Evolutionary conservation across 2,329 filamentous ascomycete species (phyloP), one percentile per base, ranked within the genome.

Genomic region (Cladosporium colombiae): DNA sequence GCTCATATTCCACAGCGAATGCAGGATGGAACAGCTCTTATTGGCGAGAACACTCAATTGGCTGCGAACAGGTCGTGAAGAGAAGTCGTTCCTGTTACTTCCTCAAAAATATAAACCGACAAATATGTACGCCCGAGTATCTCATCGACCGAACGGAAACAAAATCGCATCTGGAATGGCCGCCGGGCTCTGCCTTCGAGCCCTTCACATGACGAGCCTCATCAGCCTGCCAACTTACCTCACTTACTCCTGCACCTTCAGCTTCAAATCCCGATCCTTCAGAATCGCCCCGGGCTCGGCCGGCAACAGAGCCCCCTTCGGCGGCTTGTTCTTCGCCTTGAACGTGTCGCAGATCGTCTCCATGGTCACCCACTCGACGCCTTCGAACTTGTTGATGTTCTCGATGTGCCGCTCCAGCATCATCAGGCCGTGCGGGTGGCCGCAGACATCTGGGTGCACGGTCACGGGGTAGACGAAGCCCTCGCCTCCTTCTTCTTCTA

Each of bases 361-460:
- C 82, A 92, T 90, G 0, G 87, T 89, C 0, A 89, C 85, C 82
- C 86, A 90, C 70, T 89, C 86, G 0, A 89, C 86, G 2, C 87
- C 84, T 67, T 86, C 84, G 62, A 86, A 81, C 65, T 81, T 82
- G 72, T 88, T 90, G 72, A 91, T 89, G 64, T 90, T 82, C 70
- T 91, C 88, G 68, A 91, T 91, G 37, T 89, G 83, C 83, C 88
- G 83, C 77, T 92, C 88, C 69, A 91, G 88, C 89, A 92, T 91
- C 7, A 91, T 78, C 31, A 92, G 71, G 0, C 88, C 90, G 76
- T 92, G 90, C 0, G 90, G 90, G 21, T 89, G 82, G 0, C 90
- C 90, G 3, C 85, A 88, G 0, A 90, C 88, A 71, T 92, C 90
- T 0, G 90, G 90, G 75, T 92, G 90, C 40, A 92, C 89, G 0